Conservation (phyloP, 1,139 yeast species). For the Scheffersomyces parashehatae region DNA sequence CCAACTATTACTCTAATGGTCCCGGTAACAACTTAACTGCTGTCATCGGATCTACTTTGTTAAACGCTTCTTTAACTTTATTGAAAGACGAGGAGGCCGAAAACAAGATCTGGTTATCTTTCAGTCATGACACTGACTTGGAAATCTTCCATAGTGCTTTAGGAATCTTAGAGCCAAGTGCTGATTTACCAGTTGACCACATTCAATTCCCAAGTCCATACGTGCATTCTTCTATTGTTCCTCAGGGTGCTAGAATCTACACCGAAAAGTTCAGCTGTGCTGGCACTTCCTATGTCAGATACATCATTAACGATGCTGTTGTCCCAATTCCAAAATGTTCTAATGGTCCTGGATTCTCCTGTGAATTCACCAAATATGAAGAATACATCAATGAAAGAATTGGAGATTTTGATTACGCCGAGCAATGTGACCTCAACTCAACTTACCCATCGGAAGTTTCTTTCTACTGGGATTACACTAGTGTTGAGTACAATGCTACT, state of each 20-base stretch:
- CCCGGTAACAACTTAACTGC: constrained; percentile 23
- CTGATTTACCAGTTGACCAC: constrained; percentile 28
- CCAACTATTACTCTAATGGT: constrained; percentile 32
- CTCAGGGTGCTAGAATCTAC: constrained; percentile 56
- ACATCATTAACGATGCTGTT: constrained; percentile 57
- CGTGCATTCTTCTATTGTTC: constrained; percentile 48
- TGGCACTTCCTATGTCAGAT: constrained; percentile 45
- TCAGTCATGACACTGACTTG: constrained; percentile 63
- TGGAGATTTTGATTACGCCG: constrained; percentile 22
- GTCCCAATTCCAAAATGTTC: constrained; percentile 52
- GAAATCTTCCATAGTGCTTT: constrained; percentile 51
- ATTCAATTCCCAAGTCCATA: constrained; percentile 43
- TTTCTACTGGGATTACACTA: constrained; percentile 14
- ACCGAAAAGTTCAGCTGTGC: constrained; percentile 49
- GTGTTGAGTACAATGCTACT: constrained; percentile 5
- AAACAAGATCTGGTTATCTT: constrained; percentile 45
- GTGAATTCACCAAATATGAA: constrained; percentile 45
- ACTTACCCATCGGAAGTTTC: constrained; percentile 10
- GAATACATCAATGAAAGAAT: constrained; percentile 33
- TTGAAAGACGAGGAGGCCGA: constrained; percentile 25
- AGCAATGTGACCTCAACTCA: constrained; percentile 28
- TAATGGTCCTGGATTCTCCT: constrained; percentile 59
- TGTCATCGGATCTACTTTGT: constrained; percentile 29
- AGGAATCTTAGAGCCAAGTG: constrained; percentile 45
- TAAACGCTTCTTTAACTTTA: constrained; percentile 32